A percentile compares a stretch with the other conserved stretches of the same genome.
Conservation (phyloP, 2,329 filamentous ascomycete genomes). For the Hypoxylon rubiginosum region DNA sequence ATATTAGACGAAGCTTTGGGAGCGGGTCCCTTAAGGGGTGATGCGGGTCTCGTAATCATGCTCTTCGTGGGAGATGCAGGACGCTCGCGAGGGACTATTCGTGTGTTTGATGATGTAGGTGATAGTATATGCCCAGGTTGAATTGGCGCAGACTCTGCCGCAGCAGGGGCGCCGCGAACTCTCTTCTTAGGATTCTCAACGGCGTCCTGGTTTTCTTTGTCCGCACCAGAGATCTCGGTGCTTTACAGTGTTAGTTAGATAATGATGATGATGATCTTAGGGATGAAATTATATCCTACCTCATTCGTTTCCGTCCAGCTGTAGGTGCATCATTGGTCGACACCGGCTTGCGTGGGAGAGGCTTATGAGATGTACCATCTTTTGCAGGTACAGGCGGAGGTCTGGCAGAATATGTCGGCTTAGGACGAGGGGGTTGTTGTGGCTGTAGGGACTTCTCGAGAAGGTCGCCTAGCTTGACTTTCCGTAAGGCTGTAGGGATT, state of each 20-base stretch:
- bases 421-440: conserved; percentile 50
- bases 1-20: conserved; percentile 58
- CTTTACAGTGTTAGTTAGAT: conserved; percentile 58
- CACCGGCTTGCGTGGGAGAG: conserved; percentile 54
- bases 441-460: conserved; percentile 66
- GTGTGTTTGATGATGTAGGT: conserved; percentile 84
- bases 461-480: conserved; percentile 85
- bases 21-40: conserved; percentile 55
- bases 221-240: conserved; percentile 71
- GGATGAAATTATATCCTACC: conserved; percentile 57
- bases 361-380: conserved; percentile 57
- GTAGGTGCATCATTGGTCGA: conserved; percentile 46
- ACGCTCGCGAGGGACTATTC: conserved; percentile 69
- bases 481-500: conserved; percentile 84
- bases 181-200: conserved; percentile 79
- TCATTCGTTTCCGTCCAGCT: conserved; percentile 63
- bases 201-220: conserved; percentile 81
- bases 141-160: conserved; percentile 55
- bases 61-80: conserved; percentile 68
- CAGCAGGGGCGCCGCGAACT: conserved; percentile 60
- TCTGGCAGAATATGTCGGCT: conserved; percentile 47
- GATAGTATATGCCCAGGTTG: conserved; percentile 77
- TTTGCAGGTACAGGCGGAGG: conserved; percentile 66
- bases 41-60: conserved; percentile 58
- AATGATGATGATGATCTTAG: conserved; percentile 36